A percentile compares a stretch with the other conserved stretches of the same genome.
These are phyloP conservation scores for Zygosaccharomyces lentus DNA, from an alignment of 805 yeast genomes.

Conservation along the genomic window DNA sequence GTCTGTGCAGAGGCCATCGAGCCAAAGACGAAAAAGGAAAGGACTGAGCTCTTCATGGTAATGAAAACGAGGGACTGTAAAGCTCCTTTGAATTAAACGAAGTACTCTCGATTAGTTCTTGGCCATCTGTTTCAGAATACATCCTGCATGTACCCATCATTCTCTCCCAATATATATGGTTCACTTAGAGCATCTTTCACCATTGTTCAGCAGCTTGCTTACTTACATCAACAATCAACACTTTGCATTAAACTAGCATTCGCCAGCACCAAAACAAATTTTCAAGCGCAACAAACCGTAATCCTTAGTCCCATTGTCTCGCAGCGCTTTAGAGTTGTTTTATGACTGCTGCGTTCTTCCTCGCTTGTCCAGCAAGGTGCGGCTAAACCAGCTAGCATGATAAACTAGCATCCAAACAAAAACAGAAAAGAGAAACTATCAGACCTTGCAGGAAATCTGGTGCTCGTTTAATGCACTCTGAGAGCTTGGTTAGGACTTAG, in stretches of 20 bases:
- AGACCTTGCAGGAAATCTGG: no score
- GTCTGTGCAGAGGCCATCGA: conserved; percentile 17
- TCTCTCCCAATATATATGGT: neutral
- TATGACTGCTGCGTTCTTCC: neutral
- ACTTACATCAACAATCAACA: neutral
- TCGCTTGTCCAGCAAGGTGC: neutral
- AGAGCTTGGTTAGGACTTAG: no score
- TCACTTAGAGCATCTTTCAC: neutral
- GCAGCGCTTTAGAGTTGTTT: neutral
- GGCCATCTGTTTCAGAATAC: neutral
- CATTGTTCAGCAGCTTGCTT: neutral
- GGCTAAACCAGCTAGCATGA: neutral
- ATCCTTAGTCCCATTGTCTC: neutral
- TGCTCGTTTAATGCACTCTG: no score
- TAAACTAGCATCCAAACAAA: neutral
- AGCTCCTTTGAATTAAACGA: neutral
- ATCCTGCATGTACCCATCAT: neutral
- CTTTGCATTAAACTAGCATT: neutral
- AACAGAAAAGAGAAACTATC: no score
- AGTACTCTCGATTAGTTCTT: neutral
- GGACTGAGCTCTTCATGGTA: conserved; percentile 1
- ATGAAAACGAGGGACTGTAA: neutral
- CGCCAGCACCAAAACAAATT: neutral
- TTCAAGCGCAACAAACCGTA: neutral
- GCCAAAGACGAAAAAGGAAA: conserved; percentile 4